A percentile compares a stretch with the other conserved stretches of the same genome.
These are phyloP conservation scores for Choiromyces venosus DNA, from an alignment of 495 filamentous ascomycete species.

Conservation along the genomic window DNA sequence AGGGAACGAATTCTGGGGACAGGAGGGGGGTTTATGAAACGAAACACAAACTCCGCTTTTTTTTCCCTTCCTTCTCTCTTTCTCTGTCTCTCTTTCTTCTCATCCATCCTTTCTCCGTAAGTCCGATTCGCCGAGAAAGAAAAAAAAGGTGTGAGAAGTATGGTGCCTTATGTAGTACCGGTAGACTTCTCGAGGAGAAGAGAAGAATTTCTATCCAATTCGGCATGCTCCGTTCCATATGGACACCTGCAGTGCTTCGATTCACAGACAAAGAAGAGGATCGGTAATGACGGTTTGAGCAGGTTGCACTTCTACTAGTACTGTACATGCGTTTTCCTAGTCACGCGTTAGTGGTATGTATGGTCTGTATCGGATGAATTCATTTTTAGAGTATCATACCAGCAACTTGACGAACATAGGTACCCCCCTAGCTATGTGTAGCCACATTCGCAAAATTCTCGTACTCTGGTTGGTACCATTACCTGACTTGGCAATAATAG, in stretches of 20 bases:
- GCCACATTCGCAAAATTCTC: too few relatives aligned
- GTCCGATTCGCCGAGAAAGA: background rate
- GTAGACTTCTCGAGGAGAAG: too few relatives aligned
- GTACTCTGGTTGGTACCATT: too few relatives aligned
- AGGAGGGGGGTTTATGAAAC: background rate
- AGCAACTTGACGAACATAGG: too few relatives aligned
- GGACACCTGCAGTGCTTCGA: background rate
- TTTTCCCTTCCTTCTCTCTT: background rate
- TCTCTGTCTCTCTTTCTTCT: background rate
- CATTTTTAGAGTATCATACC: background rate
- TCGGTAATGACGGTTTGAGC: background rate
- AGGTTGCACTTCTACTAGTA: background rate
- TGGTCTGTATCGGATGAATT: background rate
- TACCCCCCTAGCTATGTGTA: too few relatives aligned
- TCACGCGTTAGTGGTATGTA: background rate
- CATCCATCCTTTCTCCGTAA: background rate
- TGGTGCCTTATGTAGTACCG: background rate
- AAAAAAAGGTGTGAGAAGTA: background rate
- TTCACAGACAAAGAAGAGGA: background rate
- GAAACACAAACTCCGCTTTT: background rate
- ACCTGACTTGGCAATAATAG: too few relatives aligned
- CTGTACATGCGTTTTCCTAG: background rate
- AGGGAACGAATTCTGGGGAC: background rate
- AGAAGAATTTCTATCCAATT: background rate
- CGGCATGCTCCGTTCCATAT: background rate